Evolutionary conservation across 352 stramenopile genomes (phyloP).

Genomic region (Blastocystis sp.): DNA sequence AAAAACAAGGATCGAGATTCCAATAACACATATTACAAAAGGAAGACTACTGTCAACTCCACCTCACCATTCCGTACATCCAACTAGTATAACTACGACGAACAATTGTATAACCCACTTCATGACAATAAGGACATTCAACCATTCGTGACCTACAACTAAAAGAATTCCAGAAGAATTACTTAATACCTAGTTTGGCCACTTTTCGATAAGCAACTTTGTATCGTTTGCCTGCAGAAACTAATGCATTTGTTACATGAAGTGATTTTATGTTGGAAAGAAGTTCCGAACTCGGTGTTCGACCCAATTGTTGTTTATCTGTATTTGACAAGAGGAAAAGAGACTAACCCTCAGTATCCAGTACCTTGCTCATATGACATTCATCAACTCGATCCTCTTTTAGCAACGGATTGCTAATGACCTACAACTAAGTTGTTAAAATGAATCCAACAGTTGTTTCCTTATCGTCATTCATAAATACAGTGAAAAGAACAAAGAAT

Average conservation of each 20-base stretch:
- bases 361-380: neutral
- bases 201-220: neutral
- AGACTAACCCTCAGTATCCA: neutral
- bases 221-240: neutral
- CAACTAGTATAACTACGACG: neutral
- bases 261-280: neutral
- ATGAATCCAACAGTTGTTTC: no score
- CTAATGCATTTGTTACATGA: neutral
- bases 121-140: neutral
- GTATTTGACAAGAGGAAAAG: neutral
- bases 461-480: no score
- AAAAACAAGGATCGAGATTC: neutral
- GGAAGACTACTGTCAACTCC: neutral
- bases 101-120: neutral
- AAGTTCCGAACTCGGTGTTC: neutral
- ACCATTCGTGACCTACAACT: neutral
- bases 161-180: neutral
- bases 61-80: neutral
- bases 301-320: neutral
- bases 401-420: constrained; percentile 11
- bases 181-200: neutral
- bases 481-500: no score
- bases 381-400: neutral
- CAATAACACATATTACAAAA: neutral
- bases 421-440: neutral